These are phyloP conservation scores for Endoconidiophora laricicola DNA, from an alignment of 2,329 filamentous ascomycete species.

Conservation along the genomic window DNA sequence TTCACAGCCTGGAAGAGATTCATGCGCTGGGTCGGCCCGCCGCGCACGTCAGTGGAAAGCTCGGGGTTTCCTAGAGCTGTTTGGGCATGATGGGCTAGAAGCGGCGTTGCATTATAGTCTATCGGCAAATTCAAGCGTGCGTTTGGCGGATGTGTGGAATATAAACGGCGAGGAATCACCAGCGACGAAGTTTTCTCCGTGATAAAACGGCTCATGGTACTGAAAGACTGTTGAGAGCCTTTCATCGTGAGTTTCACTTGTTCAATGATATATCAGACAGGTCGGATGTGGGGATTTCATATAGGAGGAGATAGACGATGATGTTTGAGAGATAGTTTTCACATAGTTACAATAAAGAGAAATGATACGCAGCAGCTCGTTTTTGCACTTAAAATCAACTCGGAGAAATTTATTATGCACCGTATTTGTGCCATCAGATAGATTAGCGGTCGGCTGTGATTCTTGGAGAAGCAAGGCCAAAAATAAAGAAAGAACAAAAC, in stretches of 20 bases:
- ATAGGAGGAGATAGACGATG: not conserved
- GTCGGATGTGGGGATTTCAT: not conserved
- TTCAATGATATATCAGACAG: not conserved
- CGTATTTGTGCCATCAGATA: too few relatives aligned
- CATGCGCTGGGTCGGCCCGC: conserved; percentile 64
- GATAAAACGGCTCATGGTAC: not conserved
- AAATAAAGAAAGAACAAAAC: not conserved
- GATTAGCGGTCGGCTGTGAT: too few relatives aligned
- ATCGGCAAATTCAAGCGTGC: conserved; percentile 66
- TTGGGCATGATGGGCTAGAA: conserved; percentile 67
- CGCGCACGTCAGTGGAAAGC: conserved; percentile 47
- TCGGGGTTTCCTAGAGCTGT: conserved; percentile 55
- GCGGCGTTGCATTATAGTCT: conserved; percentile 67
- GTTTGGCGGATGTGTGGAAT: conserved; percentile 41
- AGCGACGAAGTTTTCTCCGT: too few relatives aligned
- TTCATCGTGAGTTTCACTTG: not conserved
- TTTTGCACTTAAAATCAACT: too few relatives aligned
- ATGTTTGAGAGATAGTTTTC: too few relatives aligned
- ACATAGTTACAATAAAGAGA: too few relatives aligned
- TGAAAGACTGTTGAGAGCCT: not conserved
- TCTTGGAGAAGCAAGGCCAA: not conserved
- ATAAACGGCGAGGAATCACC: conserved; percentile 16
- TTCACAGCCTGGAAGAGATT: conserved; percentile 94
- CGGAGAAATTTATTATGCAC: too few relatives aligned
- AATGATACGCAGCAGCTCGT: too few relatives aligned